Evolutionary conservation across 176 grass and related monocot species (phyloP).

Genomic region (Leersia perrieri): DNA sequence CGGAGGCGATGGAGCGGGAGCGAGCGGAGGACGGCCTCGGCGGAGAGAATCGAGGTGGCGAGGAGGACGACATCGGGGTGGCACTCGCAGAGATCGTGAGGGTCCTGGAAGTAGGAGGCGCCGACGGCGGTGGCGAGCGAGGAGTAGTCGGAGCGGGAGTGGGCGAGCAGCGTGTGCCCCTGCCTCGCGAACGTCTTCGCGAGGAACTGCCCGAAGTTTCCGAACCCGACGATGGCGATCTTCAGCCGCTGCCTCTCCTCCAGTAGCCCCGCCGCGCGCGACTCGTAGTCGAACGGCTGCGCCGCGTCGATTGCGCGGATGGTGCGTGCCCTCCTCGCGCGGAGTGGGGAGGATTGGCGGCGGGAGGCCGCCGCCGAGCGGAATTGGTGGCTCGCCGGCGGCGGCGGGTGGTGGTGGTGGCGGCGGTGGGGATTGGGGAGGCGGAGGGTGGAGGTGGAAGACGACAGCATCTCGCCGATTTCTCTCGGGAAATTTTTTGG

Average conservation of each 20-base stretch:
- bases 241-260: slow-evolving; percentile 40
- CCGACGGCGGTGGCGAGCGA: slow-evolving; percentile 43
- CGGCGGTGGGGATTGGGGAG: slow-evolving; percentile 33
- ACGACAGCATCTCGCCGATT: slow-evolving; percentile 51
- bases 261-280: slow-evolving; percentile 26
- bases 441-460: slow-evolving; percentile 39
- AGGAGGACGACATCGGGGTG: slow-evolving; percentile 82
- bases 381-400: slow-evolving; percentile 13
- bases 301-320: slow-evolving; percentile 55
- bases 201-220: slow-evolving; percentile 82
- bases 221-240: slow-evolving; percentile 82
- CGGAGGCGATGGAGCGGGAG: slow-evolving; percentile 78
- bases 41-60: slow-evolving; percentile 70
- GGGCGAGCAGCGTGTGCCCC: slow-evolving; percentile 69
- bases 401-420: neutral
- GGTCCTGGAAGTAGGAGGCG: slow-evolving; percentile 58
- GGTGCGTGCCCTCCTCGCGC: neutral
- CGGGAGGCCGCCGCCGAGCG: neutral
- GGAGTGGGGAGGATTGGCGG: neutral
- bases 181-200: slow-evolving; percentile 47
- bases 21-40: slow-evolving; percentile 50
- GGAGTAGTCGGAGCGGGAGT: slow-evolving; percentile 80
- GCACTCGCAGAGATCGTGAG: slow-evolving; percentile 79
- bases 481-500: too few relatives aligned
- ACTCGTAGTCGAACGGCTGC: slow-evolving; percentile 69